Evolutionary conservation across 1,284 basidiomycete genomes (phyloP), one percentile per base, ranked within the genome.

Genomic region (Ganoderma leucocontextum): DNA sequence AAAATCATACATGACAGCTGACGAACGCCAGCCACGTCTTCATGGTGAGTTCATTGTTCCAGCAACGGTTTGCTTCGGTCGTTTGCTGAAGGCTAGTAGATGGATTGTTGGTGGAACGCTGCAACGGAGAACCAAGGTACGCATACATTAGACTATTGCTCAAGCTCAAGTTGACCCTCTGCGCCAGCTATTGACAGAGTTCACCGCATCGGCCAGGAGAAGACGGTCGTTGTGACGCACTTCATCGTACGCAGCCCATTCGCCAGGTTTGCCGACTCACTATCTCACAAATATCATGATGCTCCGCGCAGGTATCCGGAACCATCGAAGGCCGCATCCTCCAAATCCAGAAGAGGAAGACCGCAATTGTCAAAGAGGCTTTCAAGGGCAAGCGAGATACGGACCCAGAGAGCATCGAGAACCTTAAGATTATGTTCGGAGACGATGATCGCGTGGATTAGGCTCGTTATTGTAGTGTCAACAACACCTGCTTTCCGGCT

Each of bases 21-120:
- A 94, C 92, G 35, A 87, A 84, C 39, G 91, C 90, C 6, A 92
- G 95, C 75, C 86, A 95, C 79, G 95, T 96, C 2, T 96, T 95
- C 79, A 95, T 97, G 92, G 92, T 91, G 75, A 72, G 83, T 44
- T 15, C 75, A 2, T 22, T 39, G 17, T 15, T 68, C 59, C 17
- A 35, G 4, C 25, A 22, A 49, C 15, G 42, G 15, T 5, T 17
- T 19, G 19, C 3, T 33, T 15, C n/a, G 57, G 5, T 29, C 33
- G 49, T 49, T 29, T 39, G n/a, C 9, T 61, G 8, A 53, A 22
- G 33, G 53, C 1, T 12, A 22, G 4, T 68, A 94, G 94, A 96
- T 97, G 94, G 96, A 97, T 75, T 96, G 95, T 71, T 97, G 95
- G 95, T 97, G 95, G 95, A 97, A 96, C 78, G 89, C 94, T 33